Evolutionary conservation across 2,329 filamentous ascomycete species (phyloP).

Genomic region (Metarhizium album): DNA sequence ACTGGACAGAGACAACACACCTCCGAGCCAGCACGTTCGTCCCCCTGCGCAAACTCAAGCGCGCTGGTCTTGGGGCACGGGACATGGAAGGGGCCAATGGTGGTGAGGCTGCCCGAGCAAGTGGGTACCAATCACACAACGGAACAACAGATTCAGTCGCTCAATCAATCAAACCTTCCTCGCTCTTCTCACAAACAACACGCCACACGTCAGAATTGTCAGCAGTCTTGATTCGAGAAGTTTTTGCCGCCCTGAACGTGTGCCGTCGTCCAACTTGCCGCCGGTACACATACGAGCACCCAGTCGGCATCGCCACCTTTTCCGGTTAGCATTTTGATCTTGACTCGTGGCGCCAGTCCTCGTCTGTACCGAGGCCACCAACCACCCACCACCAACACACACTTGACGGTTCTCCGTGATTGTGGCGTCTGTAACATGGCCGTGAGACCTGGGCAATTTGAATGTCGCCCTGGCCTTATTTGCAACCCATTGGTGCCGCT

Average conservation of each 20-base stretch:
- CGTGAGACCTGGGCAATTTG: too few relatives aligned
- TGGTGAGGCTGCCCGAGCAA: not conserved
- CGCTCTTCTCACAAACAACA: not conserved
- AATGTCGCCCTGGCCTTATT: too few relatives aligned
- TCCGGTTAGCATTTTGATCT: not conserved
- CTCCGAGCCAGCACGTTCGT: not conserved
- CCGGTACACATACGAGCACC: not conserved
- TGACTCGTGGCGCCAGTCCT: not conserved
- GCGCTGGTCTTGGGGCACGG: too few relatives aligned
- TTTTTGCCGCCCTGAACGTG: not conserved
- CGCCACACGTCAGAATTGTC: not conserved
- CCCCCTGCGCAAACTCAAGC: not conserved
- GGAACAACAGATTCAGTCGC: too few relatives aligned
- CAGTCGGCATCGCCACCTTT: not conserved
- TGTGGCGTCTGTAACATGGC: too few relatives aligned
- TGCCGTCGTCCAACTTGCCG: too few relatives aligned
- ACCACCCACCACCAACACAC: too few relatives aligned
- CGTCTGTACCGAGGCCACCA: too few relatives aligned
- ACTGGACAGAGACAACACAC: too few relatives aligned
- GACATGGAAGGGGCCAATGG: not conserved
- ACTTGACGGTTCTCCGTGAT: too few relatives aligned
- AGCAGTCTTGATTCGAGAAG: not conserved
- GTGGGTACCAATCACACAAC: not conserved
- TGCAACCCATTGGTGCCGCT: too few relatives aligned
- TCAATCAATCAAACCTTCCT: too few relatives aligned